phyloP scores from a whole-genome alignment of 1,139 yeast genomes.

The Scheffersomyces segobiensis region DNA sequence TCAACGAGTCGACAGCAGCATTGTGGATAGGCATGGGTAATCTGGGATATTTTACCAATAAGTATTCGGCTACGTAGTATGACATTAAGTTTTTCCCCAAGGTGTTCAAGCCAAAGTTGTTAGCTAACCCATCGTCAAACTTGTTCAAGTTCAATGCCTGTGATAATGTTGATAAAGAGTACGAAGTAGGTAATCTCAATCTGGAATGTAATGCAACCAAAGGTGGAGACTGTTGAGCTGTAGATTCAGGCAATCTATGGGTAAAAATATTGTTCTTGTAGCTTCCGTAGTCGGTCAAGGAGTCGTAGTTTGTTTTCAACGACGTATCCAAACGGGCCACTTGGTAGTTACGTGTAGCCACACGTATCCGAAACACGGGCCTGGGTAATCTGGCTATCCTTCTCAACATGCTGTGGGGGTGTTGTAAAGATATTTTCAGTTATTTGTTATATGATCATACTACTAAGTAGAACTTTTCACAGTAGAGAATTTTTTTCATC shows the following conservation, averaged over 20 bases:
- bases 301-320: conserved; percentile 31
- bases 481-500: background rate
- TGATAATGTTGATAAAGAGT: conserved; percentile 69
- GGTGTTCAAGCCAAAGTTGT: conserved; percentile 76
- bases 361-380: conserved; percentile 4
- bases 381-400: conserved; percentile 8
- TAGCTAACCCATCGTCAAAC: conserved; percentile 52
- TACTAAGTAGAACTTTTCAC: background rate
- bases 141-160: conserved; percentile 62
- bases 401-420: conserved; percentile 7
- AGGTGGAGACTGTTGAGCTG: conserved; percentile 63
- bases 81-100: conserved; percentile 79
- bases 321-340: conserved; percentile 23
- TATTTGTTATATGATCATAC: background rate
- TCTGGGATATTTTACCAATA: conserved; percentile 80
- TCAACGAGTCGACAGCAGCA: conserved; percentile 70
- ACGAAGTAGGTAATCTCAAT: conserved; percentile 57
- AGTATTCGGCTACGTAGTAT: conserved; percentile 73
- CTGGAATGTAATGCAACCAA: conserved; percentile 81
- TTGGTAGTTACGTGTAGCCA: conserved; percentile 18
- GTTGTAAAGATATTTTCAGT: background rate
- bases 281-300: conserved; percentile 40
- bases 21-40: conserved; percentile 78
- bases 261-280: conserved; percentile 45
- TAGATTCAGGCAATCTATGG: conserved; percentile 50